Evolutionary conservation across 345 rosid species (phyloP).

Genomic region (Lumnitzera racemosa): DNA sequence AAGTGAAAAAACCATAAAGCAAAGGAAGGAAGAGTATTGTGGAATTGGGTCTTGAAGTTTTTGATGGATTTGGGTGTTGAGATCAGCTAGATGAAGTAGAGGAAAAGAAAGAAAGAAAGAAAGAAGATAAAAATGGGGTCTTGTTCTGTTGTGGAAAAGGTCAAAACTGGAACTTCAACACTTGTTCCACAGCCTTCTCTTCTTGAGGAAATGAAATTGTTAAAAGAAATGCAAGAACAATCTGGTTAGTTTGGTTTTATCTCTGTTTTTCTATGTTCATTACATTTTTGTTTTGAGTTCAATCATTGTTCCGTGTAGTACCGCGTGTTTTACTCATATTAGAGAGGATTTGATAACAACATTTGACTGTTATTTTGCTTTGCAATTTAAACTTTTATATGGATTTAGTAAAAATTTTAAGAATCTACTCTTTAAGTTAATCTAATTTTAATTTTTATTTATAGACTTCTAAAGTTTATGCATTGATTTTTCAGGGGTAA

Average conservation of each 20-base stretch:
- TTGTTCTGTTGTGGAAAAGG: conserved; percentile 51
- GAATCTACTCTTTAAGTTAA: no score
- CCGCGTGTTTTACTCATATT: no score
- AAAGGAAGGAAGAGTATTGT: background rate
- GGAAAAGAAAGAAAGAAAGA: background rate
- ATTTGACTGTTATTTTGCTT: no score
- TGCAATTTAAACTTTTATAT: no score
- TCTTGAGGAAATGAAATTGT: conserved; percentile 85
- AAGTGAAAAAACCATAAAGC: background rate
- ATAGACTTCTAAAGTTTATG: no score
- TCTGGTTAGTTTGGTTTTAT: conserved; percentile 47
- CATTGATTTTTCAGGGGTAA: conserved; percentile 34
- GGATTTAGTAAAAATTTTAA: no score
- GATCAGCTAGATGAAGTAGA: conserved; percentile 4
- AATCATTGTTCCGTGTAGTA: background rate
- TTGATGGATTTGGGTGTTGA: background rate
- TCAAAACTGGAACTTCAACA: conserved; percentile 37
- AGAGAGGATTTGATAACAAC: no score
- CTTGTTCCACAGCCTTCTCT: conserved; percentile 32
- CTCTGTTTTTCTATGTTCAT: background rate
- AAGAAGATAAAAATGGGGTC: conserved; percentile 8
- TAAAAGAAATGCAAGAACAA: conserved; percentile 82
- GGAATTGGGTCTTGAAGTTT: background rate
- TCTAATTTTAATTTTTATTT: no score
- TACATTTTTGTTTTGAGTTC: background rate